Evolutionary conservation across 768 basidiomycete species (phyloP).

Genomic region (Amanita exitialis): DNA sequence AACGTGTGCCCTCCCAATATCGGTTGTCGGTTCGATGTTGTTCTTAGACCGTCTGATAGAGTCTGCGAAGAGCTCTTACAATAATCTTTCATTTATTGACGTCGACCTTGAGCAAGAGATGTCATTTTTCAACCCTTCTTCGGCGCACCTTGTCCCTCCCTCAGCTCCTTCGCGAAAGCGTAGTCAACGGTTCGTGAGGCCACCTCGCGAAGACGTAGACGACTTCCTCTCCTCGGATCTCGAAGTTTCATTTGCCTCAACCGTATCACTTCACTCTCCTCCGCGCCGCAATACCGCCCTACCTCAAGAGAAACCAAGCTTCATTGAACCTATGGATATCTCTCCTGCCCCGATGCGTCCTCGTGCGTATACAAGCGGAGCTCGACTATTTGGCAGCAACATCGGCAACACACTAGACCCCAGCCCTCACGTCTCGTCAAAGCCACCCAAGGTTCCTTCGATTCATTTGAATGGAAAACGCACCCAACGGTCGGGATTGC

Average conservation of each 20-base stretch:
- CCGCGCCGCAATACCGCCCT: constrained; percentile 36
- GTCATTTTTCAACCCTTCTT: constrained; percentile 42
- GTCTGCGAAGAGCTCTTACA: constrained; percentile 5
- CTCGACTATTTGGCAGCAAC: constrained; percentile 66
- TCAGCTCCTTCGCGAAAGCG: constrained; percentile 38
- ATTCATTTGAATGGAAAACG: constrained; percentile 32
- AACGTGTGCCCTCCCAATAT: constrained; percentile 9
- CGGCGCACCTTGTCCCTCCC: constrained; percentile 33
- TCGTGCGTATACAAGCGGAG: constrained; percentile 54
- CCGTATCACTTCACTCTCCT: constrained; percentile 71
- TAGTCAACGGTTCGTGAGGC: constrained; percentile 28
- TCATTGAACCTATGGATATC: constrained; percentile 70
- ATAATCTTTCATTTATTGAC: constrained; percentile 1
- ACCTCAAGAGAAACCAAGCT: constrained; percentile 32
- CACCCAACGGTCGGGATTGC: constrained; percentile 53
- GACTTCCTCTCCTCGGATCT: constrained; percentile 68
- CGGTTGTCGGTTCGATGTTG: constrained; percentile 17
- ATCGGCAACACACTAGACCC: constrained; percentile 46
- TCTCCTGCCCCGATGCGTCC: constrained; percentile 57
- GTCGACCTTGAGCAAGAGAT: constrained; percentile 28
- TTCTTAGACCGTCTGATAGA: constrained; percentile 31
- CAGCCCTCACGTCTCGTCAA: constrained; percentile 21
- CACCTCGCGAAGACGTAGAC: constrained; percentile 42
- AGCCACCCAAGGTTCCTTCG: constrained; percentile 20
- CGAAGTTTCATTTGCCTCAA: constrained; percentile 76